Evolutionary conservation across 306 rosid genomes (phyloP), one percentile per base, ranked within the genome.

Genomic region (Herpetospermum pedunculosum): DNA sequence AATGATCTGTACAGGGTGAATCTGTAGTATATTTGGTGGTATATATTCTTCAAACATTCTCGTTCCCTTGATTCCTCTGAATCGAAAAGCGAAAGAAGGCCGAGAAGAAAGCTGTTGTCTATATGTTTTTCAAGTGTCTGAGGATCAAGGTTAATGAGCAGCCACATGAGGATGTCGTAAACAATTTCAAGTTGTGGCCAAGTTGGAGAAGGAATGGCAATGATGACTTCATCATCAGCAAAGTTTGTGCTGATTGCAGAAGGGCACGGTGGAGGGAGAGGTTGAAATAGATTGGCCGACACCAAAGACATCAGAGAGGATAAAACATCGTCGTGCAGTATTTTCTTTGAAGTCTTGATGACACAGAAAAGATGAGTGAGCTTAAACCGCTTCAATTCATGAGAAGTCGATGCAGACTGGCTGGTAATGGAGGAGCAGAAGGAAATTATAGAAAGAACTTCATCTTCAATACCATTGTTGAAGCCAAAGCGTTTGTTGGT

Each of bases 51-150:
- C 88, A 91, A 80, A 60, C 82, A 79, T 14, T 91, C 92, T 1
- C 96, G 87, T 43, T 91, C 97, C 75, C 91, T 88, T 0, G 90
- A 87, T 74, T 91, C 96, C 34, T 93, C 98, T 0, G 96, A 93
- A 16, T 78, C 91, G 81, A 89, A 87, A 19, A 87, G 89, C n/a
- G 83, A 48, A 6, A 91, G 77, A 9, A 89, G 87, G 63, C 82
- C 85, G 79, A 57, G 76, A 57, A 93, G 81, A 75, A 91, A 93
- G 18, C 76, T 70, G 13, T 85, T 79, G 32, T 81, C 76, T 14
- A 89, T 76, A 23, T 76, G 78, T 2, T 79, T 69, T 70, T 50
- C 50, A 1, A 93, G 90, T n/a, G 41, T 69, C 30, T 67, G 68
- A 0, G 82, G 74, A 40, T 86, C 92, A 8, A 58, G 73, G 84